phyloP scores from a whole-genome alignment of 495 filamentous ascomycete genomes.

The Pyrenula massariospora region DNA sequence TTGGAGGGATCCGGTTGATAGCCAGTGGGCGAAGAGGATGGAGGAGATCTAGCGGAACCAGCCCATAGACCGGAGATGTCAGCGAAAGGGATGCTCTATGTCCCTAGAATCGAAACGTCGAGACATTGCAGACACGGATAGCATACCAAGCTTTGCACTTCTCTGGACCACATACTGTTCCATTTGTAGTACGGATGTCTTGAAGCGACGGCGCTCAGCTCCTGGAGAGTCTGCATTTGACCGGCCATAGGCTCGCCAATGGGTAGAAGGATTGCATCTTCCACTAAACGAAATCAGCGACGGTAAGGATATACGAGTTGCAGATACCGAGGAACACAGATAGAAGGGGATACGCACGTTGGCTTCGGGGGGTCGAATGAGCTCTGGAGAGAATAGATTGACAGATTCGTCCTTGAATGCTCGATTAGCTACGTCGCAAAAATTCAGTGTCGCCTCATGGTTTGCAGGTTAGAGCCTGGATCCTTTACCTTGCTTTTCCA shows the following conservation, averaged over 20 bases:
- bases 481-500: conserved; percentile 54
- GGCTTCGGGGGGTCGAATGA: conserved; percentile 69
- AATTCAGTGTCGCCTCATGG: too few relatives aligned
- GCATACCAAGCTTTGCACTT: conserved; percentile 68
- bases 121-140: too few relatives aligned
- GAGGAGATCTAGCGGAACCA: conserved; percentile 24
- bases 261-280: conserved; percentile 37
- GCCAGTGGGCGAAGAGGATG: not conserved
- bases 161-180: conserved; percentile 72
- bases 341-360: conserved; percentile 43
- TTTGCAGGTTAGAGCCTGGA: too few relatives aligned
- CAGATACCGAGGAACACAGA: not conserved
- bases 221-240: conserved; percentile 40
- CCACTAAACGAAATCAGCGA: conserved; percentile 1
- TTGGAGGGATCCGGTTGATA: conserved; percentile 37
- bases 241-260: conserved; percentile 44
- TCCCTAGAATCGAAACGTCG: too few relatives aligned
- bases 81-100: too few relatives aligned
- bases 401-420: conserved; percentile 45
- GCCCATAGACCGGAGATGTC: conserved; percentile 17
- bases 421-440: too few relatives aligned
- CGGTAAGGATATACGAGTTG: not conserved
- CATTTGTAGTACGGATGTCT: conserved; percentile 93
- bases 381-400: conserved; percentile 76
- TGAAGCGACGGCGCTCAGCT: conserved; percentile 60